These are phyloP conservation scores for Pseudopediastrum boryanum DNA, from an alignment of 139 green algal species.

Conservation along the genomic window DNA sequence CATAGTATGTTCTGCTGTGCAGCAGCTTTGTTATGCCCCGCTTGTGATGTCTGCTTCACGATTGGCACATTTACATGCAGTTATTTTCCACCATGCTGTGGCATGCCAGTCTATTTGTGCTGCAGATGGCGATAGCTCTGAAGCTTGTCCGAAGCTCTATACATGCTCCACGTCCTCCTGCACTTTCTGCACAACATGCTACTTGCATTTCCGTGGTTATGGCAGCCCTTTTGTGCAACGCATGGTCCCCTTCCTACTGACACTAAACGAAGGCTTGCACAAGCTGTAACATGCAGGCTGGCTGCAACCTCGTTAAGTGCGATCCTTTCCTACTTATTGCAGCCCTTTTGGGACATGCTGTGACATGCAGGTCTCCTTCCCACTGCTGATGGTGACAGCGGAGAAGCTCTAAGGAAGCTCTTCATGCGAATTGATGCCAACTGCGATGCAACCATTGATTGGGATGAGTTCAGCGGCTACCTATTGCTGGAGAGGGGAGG, in stretches of 20 bases:
- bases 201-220: no score
- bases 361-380: neutral
- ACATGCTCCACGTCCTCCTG: no score
- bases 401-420: conserved; percentile 12
- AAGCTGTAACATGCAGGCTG: neutral
- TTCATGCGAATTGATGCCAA: conserved; percentile 34
- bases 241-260: neutral
- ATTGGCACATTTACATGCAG: no score
- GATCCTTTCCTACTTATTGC: neutral
- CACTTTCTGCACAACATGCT: no score
- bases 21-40: no score
- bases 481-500: conserved; percentile 22
- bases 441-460: conserved; percentile 22
- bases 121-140: no score
- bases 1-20: no score
- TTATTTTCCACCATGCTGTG: no score
- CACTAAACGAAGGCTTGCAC: neutral
- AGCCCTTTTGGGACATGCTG: neutral
- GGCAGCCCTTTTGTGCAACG: neutral
- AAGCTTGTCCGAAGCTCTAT: no score
- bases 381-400: conserved; percentile 11
- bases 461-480: conserved; percentile 32
- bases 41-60: no score
- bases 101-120: no score
- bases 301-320: neutral